Evolutionary conservation across 1,284 basidiomycete genomes (phyloP), one percentile per base, ranked within the genome.

Genomic region (Rhizoctonia solani): DNA sequence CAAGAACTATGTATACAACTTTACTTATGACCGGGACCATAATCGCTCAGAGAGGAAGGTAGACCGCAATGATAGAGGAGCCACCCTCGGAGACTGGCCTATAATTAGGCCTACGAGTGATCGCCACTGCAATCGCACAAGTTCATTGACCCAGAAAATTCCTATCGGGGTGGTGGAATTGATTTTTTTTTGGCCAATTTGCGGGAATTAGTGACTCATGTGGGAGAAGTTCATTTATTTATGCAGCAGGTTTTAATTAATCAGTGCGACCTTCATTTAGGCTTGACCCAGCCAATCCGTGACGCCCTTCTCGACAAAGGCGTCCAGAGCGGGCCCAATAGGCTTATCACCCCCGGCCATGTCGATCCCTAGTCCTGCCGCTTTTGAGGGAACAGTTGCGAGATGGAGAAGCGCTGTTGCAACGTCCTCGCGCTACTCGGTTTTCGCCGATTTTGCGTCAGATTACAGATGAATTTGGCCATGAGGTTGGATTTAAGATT

Each of bases 381-480:
- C 68, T 39, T 63, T 63, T 16, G 58, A 37, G 1, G 63, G 61
- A 21, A 42, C 34, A 16, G 61, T 54, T 27, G 68, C 55, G 6
- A 70, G 65, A 30, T 44, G 53, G 27, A 59, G 34, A 9, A 70
- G 44, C 6, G 61, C 68, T 9, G 27, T n/a, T 6, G 69, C 69
- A 14, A 70, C 69, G 37, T 70, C 69, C 46, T 70, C 37, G 23
- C 69, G 53, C 69, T 70, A 27, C 27, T 14, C 32, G 21, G 29
- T 1, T 49, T 27, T 39, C 14, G 4, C 13, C 21, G 3, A 39
- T 11, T 6, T 21, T 19, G 32, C 5, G 34, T 55, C 13, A 39
- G 32, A 9, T 34, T 46, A 19, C 13, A 8, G 49, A 29, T 4
- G 13, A 9, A 9, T 27, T 23, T 19, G 6, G 25, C 9, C 11